Evolutionary conservation across 2,329 filamentous ascomycete species (phyloP).

Genomic region (Pseudogymnoascus sp.): DNA sequence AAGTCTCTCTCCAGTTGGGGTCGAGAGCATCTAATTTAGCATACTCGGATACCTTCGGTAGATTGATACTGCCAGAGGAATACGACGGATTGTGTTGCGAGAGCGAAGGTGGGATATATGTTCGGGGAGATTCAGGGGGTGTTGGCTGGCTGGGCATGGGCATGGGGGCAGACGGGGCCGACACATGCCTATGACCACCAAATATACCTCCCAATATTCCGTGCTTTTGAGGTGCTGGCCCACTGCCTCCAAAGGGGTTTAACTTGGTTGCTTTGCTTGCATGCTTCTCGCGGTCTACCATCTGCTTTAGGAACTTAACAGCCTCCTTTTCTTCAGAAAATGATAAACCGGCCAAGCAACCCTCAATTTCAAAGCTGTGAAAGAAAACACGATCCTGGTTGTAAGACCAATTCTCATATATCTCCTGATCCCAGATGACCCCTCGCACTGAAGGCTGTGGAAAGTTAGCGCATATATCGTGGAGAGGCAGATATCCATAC

Average conservation of each 20-base stretch:
- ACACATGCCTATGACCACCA: constrained; percentile 48
- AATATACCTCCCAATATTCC: constrained; percentile 52
- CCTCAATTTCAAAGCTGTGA: constrained; percentile 91
- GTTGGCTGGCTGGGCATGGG: constrained; percentile 26
- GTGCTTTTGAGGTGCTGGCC: constrained; percentile 32
- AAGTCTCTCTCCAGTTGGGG: constrained; percentile 55
- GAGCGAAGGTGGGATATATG: constrained; percentile 30
- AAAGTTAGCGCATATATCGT: constrained; percentile 15
- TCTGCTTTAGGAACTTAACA: constrained; percentile 93
- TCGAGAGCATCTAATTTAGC: constrained; percentile 55
- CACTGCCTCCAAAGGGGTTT: constrained; percentile 58
- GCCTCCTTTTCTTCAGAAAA: constrained; percentile 98
- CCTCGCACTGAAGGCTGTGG: constrained; percentile 64
- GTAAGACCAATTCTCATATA: constrained; percentile 90
- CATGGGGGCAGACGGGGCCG: constrained; percentile 33
- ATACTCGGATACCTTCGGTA: constrained; percentile 45
- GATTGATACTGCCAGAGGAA: constrained; percentile 36
- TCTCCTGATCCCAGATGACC: constrained; percentile 95
- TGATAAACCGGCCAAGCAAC: constrained; percentile 80
- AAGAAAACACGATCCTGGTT: constrained; percentile 98
- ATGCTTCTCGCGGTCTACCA: constrained; percentile 92
- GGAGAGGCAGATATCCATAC: constrained; percentile 42
- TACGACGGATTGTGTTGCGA: constrained; percentile 29
- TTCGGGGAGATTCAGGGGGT: constrained; percentile 48
- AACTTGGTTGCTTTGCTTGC: constrained; percentile 77